These are phyloP conservation scores for Yamadazyma endophytica DNA, from an alignment of 805 yeast species.

Conservation along the genomic window DNA sequence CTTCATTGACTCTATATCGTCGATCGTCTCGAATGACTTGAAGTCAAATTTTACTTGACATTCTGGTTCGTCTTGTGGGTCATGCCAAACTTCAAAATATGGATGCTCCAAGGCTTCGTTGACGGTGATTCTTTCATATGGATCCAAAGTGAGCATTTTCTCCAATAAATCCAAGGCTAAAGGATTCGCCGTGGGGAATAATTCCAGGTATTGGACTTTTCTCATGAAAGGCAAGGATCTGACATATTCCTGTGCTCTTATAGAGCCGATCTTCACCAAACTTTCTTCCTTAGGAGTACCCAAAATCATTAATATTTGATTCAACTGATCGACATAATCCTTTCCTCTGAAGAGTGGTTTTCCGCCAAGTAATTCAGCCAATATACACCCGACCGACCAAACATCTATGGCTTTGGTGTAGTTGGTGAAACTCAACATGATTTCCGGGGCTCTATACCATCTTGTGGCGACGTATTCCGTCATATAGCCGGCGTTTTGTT, in stretches of 20 bases:
- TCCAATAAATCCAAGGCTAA: slow-evolving; percentile 79
- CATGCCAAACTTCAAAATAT: slow-evolving; percentile 89
- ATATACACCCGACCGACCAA: slow-evolving; percentile 97
- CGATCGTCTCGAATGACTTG: slow-evolving; percentile 72
- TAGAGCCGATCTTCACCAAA: slow-evolving; percentile 57
- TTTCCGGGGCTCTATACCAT: slow-evolving; percentile 99
- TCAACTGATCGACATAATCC: slow-evolving; percentile 93
- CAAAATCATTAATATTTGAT: slow-evolving; percentile 76
- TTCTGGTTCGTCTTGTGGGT: slow-evolving; percentile 85
- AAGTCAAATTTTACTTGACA: slow-evolving; percentile 83
- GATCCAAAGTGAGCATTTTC: slow-evolving; percentile 85
- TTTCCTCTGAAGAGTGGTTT: slow-evolving; percentile 90
- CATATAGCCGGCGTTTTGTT: slow-evolving; percentile 85
- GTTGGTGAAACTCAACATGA: slow-evolving; percentile 90
- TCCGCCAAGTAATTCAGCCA: slow-evolving; percentile 91
- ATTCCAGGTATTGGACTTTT: slow-evolving; percentile 61
- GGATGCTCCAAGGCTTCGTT: slow-evolving; percentile 91
- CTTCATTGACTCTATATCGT: slow-evolving; percentile 72
- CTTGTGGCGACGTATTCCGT: slow-evolving; percentile 98
- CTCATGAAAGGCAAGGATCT: slow-evolving; percentile 81
- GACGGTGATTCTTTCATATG: slow-evolving; percentile 81
- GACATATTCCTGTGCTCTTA: slow-evolving; percentile 88
- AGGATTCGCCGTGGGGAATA: slow-evolving; percentile 86
- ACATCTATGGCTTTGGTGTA: slow-evolving; percentile 95
- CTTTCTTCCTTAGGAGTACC: slow-evolving; percentile 79